Base-by-base conservation (phyloP, 164 flowering plant genomes). In the Liquidambar formosana region DNA sequence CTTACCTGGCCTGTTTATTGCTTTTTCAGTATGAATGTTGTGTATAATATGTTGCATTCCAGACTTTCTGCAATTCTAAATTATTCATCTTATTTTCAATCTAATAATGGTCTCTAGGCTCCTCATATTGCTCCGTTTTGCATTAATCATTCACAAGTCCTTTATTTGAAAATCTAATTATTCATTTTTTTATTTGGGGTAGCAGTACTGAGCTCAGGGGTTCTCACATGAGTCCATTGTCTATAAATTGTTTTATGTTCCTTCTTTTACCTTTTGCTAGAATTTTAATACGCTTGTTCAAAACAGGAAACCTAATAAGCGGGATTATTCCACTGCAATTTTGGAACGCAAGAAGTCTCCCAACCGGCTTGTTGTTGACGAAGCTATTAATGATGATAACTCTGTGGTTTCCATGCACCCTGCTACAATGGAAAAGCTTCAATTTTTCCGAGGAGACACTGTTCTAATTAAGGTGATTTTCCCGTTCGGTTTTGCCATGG, bases 391-490 rank as follows among this genome's bases (percentile, higher is more conserved):
- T 33, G 76, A 76, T 65, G 79, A 78, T 22, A 78, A 75, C 38
- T 78, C 78, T 26, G 76, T 75, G 53, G 73, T 71, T 23, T 13
- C 78, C 33, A 43, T 79, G 63, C 68, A 79, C 56, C 76, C 78
- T 33, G 28, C 26, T 4, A 72, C 82, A 16, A 79, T 79, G 82
- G 82, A 79, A 18, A 79, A 72, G 64, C 75, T 78, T 64, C 77
- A 79, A 63, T 43, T 79, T 51, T 79, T 70, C 22, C 57, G 70
- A 26, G 82, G 78, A 16, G 81, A 78, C 66, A 72, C 78, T 2
- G 23, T 78, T 26, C 27, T 75, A 16, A 57, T 78, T 41, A 75
- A 78, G 74, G 81, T 74, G 28, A 62, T 33, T 57, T 51, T 49
- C 4, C 19, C 45, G 38, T 72, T 26, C 64, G 64, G 68, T 69